These are phyloP conservation scores for Ehretia macrophylla DNA, from an alignment of 257 asterid genomes.

Conservation along the genomic window DNA sequence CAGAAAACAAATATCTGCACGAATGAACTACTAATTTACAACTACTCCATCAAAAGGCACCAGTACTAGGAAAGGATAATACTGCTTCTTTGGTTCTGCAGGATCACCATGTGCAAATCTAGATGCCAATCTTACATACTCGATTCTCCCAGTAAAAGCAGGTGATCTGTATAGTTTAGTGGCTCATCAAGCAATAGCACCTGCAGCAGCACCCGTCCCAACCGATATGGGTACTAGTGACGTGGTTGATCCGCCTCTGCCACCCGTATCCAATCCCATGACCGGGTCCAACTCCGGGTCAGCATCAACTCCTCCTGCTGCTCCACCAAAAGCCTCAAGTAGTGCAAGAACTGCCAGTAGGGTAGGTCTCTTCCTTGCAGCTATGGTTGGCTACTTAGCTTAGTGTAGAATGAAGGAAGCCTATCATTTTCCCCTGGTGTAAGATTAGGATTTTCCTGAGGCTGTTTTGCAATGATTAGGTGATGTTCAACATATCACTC, in stretches of 20 bases:
- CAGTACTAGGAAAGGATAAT: not conserved
- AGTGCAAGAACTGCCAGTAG: not conserved
- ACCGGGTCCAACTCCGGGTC: not conserved
- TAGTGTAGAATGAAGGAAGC: not conserved
- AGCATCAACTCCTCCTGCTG: not conserved
- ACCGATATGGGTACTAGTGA: not conserved
- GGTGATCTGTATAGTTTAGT: not conserved
- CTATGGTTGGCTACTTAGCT: not conserved
- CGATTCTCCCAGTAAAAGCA: not conserved
- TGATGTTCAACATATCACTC: no score
- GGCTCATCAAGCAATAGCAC: not conserved
- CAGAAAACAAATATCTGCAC: no score
- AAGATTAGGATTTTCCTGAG: not conserved
- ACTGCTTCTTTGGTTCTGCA: slow-evolving; percentile 3
- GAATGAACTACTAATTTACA: no score
- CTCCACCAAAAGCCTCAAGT: not conserved
- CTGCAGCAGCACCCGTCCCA: not conserved
- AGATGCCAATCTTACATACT: not conserved
- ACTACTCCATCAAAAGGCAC: no score
- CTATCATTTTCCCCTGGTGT: not conserved
- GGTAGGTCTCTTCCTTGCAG: not conserved
- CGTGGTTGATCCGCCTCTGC: slow-evolving; percentile 5
- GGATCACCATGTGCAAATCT: slow-evolving; percentile 21
- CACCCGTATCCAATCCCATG: not conserved
- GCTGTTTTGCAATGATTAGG: not conserved